These are phyloP conservation scores for Leucoagaricus sp. DNA, from an alignment of 1,284 basidiomycete species.

Conservation along the genomic window DNA sequence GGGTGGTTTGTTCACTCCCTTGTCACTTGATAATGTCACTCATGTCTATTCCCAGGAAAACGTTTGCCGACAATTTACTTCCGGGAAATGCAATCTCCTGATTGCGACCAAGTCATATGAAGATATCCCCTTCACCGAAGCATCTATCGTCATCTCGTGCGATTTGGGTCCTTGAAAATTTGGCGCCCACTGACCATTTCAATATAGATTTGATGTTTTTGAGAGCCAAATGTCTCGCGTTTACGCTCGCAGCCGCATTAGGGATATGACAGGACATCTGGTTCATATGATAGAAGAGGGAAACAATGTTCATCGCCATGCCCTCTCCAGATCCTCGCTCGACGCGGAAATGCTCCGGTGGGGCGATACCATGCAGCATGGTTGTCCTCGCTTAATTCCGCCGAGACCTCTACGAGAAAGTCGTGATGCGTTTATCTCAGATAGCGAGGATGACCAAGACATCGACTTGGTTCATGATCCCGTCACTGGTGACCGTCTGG, in stretches of 20 bases:
- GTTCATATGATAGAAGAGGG: constrained; percentile 65
- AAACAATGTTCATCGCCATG: constrained; percentile 54
- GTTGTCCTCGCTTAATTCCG: constrained; percentile 45
- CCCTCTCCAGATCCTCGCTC: constrained; percentile 39
- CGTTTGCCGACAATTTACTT: constrained; percentile 47
- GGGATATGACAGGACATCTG: constrained; percentile 49
- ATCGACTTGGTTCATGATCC: constrained; percentile 52
- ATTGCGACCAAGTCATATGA: constrained; percentile 57
- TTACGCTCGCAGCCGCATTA: constrained; percentile 47
- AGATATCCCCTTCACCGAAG: constrained; percentile 57
- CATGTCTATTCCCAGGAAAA: constrained; percentile 35
- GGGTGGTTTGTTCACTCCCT: constrained; percentile 13
- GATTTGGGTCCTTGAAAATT: constrained; percentile 17
- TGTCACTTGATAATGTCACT: constrained; percentile 12
- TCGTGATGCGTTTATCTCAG: constrained; percentile 43
- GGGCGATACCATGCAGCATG: constrained; percentile 44
- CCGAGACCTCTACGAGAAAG: constrained; percentile 43
- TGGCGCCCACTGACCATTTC: constrained; percentile 8
- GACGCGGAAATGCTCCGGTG: constrained; percentile 43
- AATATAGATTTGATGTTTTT: constrained; percentile 57
- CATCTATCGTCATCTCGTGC: constrained; percentile 60
- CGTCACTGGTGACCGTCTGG: constrained; percentile 56
- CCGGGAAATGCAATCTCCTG: constrained; percentile 61
- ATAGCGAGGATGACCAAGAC: constrained; percentile 45
- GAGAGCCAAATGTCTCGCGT: constrained; percentile 63